Base-by-base conservation (phyloP, 2,329 filamentous ascomycete genomes). In the Berkeleyomyces rouxiae region DNA sequence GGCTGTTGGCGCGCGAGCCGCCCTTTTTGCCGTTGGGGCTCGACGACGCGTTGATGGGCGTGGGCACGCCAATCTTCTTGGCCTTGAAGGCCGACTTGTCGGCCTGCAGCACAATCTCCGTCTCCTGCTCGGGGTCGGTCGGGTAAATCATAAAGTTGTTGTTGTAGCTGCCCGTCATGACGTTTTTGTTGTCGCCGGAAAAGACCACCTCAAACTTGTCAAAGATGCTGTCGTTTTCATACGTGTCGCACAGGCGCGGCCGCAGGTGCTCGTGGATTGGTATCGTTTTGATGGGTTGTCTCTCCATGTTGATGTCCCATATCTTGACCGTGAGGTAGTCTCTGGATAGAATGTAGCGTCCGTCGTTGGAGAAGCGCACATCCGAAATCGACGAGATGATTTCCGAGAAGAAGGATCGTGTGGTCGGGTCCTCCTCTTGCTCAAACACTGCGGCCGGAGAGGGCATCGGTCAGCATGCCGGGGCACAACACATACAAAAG, bases 61-160 rank as follows among this genome's bases (percentile, higher is more conserved):
- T 97, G 47, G 93, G 93, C 59, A 99, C 89, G 66, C 93, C 93
- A 67, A 99, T 92, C 79, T 97, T 99, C 85, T 99, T 99, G 43
- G 93, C 93, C 78, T 99, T 99, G 83, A 99, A 99, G 9, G 93
- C 93, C 63, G 90, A 96, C 78, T 99, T 99, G 74, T 99, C 93
- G 46, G 93, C 93, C 74, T 99, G 93, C 63, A 99, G 78, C 57
- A 99, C 93, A 58, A 99, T 91, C 74, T 99, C 93, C 2, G 92
- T 92, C 72, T 99, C 93, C 76, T 95, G 95, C 68, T 92, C 89
- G 5, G 91, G 88, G 70, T 97, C 92, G 36, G 91, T 93, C 3
- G 93, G 93, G 74, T 97, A 99, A 71, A 99, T 99, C 93, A 99
- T 99, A 79, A 99, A 97, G 78, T 99, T 99, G 78, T 99, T 99